Evolutionary conservation across 2,329 filamentous ascomycete species (phyloP), one percentile per base, ranked within the genome.

Genomic region (Hysterium pulicare): DNA sequence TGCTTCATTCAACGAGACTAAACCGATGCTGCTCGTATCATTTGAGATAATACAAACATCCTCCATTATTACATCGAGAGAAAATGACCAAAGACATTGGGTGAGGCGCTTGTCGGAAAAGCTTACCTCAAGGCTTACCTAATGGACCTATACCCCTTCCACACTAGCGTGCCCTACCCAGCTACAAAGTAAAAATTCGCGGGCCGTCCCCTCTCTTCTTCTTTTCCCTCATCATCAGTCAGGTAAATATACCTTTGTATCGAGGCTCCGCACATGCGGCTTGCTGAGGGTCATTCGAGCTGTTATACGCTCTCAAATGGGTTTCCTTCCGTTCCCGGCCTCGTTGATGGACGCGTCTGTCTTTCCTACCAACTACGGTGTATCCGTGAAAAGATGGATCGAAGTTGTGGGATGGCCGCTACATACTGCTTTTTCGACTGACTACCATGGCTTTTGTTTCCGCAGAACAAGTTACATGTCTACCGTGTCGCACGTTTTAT

Each of bases 301-400:
- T 38, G n/a, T n/a, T n/a, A n/a, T 38, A 11, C 40, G 36, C 45
- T 53, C 53, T 39, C 43, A 58, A 40, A 53, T 67, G 64, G 49
- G 61, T 64, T 66, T 62, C 64, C 64, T 61, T 68, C 65, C 65
- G 65, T 68, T 68, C 65, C 65, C 65, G 65, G 65, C 65, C 64
- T 61, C 64, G 64, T 66, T 66, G 62, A 68, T 41, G 17, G 45
- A 61, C 49, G 56, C 62, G 62, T 64, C 58, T 41, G 46, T 48
- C 60, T 62, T 66, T 49, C 64, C 59, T 62, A 62, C 54, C 64
- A 68, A 64, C 52, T 65, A 53, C 59, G 54, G 42, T 30, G 38
- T 48, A 51, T 64, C 62, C 62, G 64, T 66, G 61, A 61, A 64
- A 67, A 64, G 59, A 63, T 68, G 62, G 65, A 64, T 53, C 51